Evolutionary conservation across 805 yeast species (phyloP).

Genomic region (Wickerhamiella cacticola): DNA sequence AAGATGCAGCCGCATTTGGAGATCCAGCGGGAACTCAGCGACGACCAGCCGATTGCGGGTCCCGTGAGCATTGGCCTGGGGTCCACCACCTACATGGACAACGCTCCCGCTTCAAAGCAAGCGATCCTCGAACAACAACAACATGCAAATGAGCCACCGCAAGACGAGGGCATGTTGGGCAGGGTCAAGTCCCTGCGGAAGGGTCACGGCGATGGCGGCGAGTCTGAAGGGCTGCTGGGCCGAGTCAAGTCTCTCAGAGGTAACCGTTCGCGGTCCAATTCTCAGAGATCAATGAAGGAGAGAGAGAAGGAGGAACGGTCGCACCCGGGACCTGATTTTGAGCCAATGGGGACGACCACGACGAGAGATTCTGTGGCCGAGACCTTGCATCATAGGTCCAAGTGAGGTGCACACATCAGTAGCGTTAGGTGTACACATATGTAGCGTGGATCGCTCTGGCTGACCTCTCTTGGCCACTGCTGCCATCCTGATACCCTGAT

Average conservation of each 20-base stretch:
- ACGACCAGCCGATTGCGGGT: slow-evolving; percentile 47
- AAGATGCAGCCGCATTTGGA: slow-evolving; percentile 48
- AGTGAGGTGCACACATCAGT: background rate
- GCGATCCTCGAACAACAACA: slow-evolving; percentile 26
- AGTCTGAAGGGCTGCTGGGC: slow-evolving; percentile 5
- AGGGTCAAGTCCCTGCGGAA: slow-evolving; percentile 4
- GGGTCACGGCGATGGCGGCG: background rate
- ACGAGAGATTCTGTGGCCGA: background rate
- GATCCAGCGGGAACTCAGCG: slow-evolving; percentile 34
- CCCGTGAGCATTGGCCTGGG: slow-evolving; percentile 59
- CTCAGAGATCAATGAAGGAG: too few species aligned
- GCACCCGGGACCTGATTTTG: background rate
- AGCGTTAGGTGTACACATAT: too few species aligned
- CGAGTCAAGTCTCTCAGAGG: slow-evolving; percentile 7
- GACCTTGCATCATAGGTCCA: slow-evolving; percentile 4
- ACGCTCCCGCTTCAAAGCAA: slow-evolving; percentile 72
- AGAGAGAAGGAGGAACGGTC: slow-evolving; percentile 4
- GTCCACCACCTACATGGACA: slow-evolving; percentile 82
- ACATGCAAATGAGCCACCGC: background rate
- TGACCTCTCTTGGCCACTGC: too few species aligned
- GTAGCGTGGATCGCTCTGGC: too few species aligned
- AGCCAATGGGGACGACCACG: background rate
- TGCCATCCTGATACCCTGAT: too few species aligned
- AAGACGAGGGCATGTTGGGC: slow-evolving; percentile 5
- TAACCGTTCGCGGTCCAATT: slow-evolving; percentile 4